Evolutionary conservation across 1,139 yeast species (phyloP), one percentile per base, ranked within the genome.

Genomic region (Zygosaccharomyces pseudobailii): DNA sequence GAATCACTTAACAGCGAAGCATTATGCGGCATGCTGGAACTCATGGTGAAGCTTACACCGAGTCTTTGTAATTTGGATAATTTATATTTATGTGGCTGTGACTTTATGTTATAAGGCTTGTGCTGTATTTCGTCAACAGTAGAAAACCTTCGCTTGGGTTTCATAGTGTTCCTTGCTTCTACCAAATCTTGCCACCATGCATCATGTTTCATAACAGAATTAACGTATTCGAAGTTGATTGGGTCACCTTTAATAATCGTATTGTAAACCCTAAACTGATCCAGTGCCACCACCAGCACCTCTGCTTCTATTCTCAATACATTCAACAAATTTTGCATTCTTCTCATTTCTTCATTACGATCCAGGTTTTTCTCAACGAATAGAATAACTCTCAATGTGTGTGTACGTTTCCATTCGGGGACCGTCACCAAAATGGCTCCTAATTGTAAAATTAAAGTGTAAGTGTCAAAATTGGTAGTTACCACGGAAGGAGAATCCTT

Each of bases 391-490:
- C 98, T 73, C 34, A 92, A 65, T 9, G 67, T 70, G 59, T 87
- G 94, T 0, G 84, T 80, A 40, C 74, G 73, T 54, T 86, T 83
- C 98, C 98, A 92, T 42, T 84, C 87, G 1, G 95, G 95, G 4
- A 92, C 98, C 0, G 97, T 89, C 7, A 87, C 80, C 52, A 92
- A 70, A 54, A 92, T 90, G 1, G 96, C 95, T 3, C 97, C 98
- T 53, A 92, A 71, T 61, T 92, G 98, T 49, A 92, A 71, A 56
- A 92, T 92, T 60, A 92, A 75, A 0, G 97, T 90, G 61, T 89
- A 92, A 0, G 98, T 92, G 63, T 92, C 98, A 62, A 92, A 88
- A 61, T 92, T 92, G 0, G 96, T 87, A 0, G 96, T 84, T 51
- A 84, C 65, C 1, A 87, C 53, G 1, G 65, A 56, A 5, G 63